phyloP scores from a whole-genome alignment of 331 rosid genomes.

The Ulmus americana region DNA sequence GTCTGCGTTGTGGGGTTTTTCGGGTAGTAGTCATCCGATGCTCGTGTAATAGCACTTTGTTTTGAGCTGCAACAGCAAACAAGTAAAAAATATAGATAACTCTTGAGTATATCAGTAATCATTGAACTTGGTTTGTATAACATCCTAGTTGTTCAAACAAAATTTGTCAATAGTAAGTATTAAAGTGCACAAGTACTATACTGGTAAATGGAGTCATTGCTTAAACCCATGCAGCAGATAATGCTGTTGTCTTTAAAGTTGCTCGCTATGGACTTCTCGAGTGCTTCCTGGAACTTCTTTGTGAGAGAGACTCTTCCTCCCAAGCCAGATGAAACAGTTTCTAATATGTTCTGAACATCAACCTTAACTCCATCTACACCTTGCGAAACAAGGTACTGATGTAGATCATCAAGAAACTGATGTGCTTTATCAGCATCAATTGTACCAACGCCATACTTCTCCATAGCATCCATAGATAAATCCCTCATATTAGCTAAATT shows the following conservation, averaged over 20 bases:
- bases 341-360: slow-evolving; percentile 39
- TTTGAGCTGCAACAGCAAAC: slow-evolving; percentile 27
- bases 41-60: slow-evolving; percentile 33
- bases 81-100: not conserved
- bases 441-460: slow-evolving; percentile 28
- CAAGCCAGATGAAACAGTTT: slow-evolving; percentile 26
- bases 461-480: slow-evolving; percentile 33
- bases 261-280: slow-evolving; percentile 33
- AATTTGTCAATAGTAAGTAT: too few species aligned
- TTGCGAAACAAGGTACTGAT: slow-evolving; percentile 33
- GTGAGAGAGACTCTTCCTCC: slow-evolving; percentile 38
- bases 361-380: slow-evolving; percentile 39
- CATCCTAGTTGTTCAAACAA: slow-evolving; percentile 4
- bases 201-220: slow-evolving; percentile 40
- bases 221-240: slow-evolving; percentile 42
- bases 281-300: slow-evolving; percentile 32
- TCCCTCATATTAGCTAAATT: slow-evolving; percentile 33
- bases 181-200: slow-evolving; percentile 15
- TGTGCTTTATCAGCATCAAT: slow-evolving; percentile 29
- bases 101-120: not conserved
- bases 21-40: slow-evolving; percentile 42
- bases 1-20: slow-evolving; percentile 34
- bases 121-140: not conserved
- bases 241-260: slow-evolving; percentile 39
- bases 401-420: slow-evolving; percentile 36